A percentile compares a stretch with the other conserved stretches of the same genome.
These are phyloP conservation scores for Talaromyces sp. DNA, from an alignment of 2,329 filamentous ascomycete species.

Conservation along the genomic window DNA sequence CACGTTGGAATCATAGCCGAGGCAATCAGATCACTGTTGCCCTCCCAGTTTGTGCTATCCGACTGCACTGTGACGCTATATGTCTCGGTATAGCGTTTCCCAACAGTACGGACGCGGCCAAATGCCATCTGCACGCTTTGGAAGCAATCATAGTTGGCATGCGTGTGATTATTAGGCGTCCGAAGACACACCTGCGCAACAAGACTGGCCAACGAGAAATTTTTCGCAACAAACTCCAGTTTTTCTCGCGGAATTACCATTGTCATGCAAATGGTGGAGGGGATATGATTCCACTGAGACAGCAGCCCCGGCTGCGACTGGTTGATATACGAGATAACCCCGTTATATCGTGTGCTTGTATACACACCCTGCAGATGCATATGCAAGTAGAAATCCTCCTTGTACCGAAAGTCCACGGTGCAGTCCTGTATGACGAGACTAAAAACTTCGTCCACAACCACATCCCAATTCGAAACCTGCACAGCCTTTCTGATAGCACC, in stretches of 20 bases:
- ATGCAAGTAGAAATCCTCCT: not conserved
- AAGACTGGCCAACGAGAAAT: not conserved
- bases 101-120: not conserved
- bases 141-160: not conserved
- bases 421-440: not conserved
- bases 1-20: not conserved
- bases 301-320: not conserved
- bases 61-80: not conserved
- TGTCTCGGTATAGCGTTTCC: not conserved
- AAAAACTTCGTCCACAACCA: not conserved
- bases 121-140: not conserved
- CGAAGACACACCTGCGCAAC: not conserved
- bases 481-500: conserved; percentile 18
- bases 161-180: not conserved
- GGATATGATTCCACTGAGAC: conserved; percentile 1
- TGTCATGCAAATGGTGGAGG: not conserved
- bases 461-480: conserved; percentile 10
- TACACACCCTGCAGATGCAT: not conserved
- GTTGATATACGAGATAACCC: not conserved
- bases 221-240: not conserved
- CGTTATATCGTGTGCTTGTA: not conserved
- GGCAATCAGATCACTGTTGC: not conserved
- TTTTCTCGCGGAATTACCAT: not conserved
- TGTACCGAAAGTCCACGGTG: not conserved
- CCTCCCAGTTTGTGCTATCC: not conserved